Conservation (phyloP, 805 yeast species). For the Kluyveromyces aestuarii region DNA sequence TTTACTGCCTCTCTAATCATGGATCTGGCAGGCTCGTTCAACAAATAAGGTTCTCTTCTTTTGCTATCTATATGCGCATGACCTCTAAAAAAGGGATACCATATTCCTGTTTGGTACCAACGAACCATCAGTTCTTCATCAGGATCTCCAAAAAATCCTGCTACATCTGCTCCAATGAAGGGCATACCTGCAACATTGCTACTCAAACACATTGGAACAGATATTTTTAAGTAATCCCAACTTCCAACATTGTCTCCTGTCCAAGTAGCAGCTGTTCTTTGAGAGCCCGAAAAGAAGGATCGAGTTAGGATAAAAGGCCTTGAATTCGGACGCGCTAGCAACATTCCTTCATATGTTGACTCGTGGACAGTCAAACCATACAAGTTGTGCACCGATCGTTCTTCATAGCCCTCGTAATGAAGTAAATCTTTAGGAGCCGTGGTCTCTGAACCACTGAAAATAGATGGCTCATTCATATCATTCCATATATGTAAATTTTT, state of each 20-base stretch:
- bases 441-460: slow-evolving; percentile 92
- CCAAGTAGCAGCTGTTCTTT: slow-evolving; percentile 90
- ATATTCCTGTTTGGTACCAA: slow-evolving; percentile 94
- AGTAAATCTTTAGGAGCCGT: slow-evolving; percentile 73
- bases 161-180: slow-evolving; percentile 93
- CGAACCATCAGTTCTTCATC: slow-evolving; percentile 68
- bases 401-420: slow-evolving; percentile 78
- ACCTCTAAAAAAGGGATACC: slow-evolving; percentile 94
- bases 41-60: slow-evolving; percentile 88
- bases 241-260: slow-evolving; percentile 93
- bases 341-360: slow-evolving; percentile 63
- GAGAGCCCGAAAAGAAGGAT: slow-evolving; percentile 85
- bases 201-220: slow-evolving; percentile 83
- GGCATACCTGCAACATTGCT: slow-evolving; percentile 80
- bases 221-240: slow-evolving; percentile 77
- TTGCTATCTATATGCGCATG: slow-evolving; percentile 94
- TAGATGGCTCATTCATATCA: slow-evolving; percentile 97
- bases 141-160: slow-evolving; percentile 94
- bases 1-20: slow-evolving; percentile 61
- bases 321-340: slow-evolving; percentile 31
- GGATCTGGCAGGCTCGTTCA: slow-evolving; percentile 63
- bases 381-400: slow-evolving; percentile 82
- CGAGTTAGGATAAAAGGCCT: slow-evolving; percentile 88
- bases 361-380: slow-evolving; percentile 77
- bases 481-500: slow-evolving; percentile 84